Evolutionary conservation across 2,329 filamentous ascomycete genomes (phyloP).

Genomic region (Botrytis hyacinthi): DNA sequence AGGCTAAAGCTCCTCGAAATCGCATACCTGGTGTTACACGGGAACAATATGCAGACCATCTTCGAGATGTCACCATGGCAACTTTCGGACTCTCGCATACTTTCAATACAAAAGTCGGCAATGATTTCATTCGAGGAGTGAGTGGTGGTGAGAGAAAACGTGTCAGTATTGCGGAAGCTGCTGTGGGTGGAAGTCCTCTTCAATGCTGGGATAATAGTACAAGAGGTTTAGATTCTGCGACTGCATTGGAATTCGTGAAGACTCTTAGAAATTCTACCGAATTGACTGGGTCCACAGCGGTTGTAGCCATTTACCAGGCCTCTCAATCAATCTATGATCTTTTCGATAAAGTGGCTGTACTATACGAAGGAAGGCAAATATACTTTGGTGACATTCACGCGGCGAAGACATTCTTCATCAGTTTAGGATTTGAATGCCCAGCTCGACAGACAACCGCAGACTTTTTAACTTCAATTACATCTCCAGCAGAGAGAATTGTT

Average conservation of each 20-base stretch:
- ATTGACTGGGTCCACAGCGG: slow-evolving; percentile 58
- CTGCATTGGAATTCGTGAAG: slow-evolving; percentile 70
- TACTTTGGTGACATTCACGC: slow-evolving; percentile 65
- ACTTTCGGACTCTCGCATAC: slow-evolving; percentile 73
- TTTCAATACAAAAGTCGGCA: slow-evolving; percentile 70
- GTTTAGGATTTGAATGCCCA: slow-evolving; percentile 71
- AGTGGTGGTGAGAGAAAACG: slow-evolving; percentile 73
- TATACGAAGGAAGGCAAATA: slow-evolving; percentile 67
- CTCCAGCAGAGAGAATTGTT: slow-evolving; percentile 55
- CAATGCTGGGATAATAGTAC: slow-evolving; percentile 80
- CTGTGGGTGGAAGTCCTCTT: slow-evolving; percentile 55
- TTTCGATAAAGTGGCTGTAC: slow-evolving; percentile 67
- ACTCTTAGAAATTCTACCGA: slow-evolving; percentile 64
- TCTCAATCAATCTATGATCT: slow-evolving; percentile 61
- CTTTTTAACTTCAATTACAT: slow-evolving; percentile 74
- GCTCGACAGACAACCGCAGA: slow-evolving; percentile 56
- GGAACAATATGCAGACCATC: slow-evolving; percentile 51
- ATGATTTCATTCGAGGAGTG: slow-evolving; percentile 70
- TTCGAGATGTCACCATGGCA: slow-evolving; percentile 60
- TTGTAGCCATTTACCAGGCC: slow-evolving; percentile 72
- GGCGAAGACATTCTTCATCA: slow-evolving; percentile 66
- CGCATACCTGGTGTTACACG: slow-evolving; percentile 61
- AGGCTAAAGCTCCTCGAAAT: slow-evolving; percentile 64
- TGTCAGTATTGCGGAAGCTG: slow-evolving; percentile 78
- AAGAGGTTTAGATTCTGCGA: slow-evolving; percentile 69